Conservation (phyloP, 495 filamentous ascomycete genomes). For the Copromyces sp. region DNA sequence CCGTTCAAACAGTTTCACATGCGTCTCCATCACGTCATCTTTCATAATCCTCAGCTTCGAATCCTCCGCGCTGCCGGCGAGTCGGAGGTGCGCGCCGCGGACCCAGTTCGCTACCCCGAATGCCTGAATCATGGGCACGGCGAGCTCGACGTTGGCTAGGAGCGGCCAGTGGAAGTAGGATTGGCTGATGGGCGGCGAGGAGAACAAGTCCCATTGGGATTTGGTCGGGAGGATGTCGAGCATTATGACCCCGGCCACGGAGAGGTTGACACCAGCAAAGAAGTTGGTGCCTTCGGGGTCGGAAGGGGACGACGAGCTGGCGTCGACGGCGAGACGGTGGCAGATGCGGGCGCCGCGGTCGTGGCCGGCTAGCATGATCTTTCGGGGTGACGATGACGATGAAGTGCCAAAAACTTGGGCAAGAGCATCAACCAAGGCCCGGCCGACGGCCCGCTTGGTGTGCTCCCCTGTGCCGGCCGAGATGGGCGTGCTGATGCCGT, state of each 20-base stretch:
- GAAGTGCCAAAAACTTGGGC: constrained; percentile 7
- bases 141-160: constrained; percentile 36
- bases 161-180: constrained; percentile 42
- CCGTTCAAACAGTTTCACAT: constrained; percentile 30
- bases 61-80: constrained; percentile 17
- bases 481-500: constrained; percentile 30
- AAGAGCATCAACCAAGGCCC: constrained; percentile 26
- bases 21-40: constrained; percentile 24
- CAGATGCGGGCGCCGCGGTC: constrained; percentile 39
- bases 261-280: background rate
- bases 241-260: constrained; percentile 25
- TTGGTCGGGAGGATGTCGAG: constrained; percentile 42
- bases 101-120: constrained; percentile 33
- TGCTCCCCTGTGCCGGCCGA: background rate
- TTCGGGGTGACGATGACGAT: constrained; percentile 1
- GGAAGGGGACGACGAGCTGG: background rate
- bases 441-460: constrained; percentile 29
- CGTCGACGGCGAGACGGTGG: constrained; percentile 34
- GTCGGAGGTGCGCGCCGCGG: constrained; percentile 17
- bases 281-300: background rate
- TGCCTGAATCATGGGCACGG: constrained; percentile 32
- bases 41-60: constrained; percentile 6
- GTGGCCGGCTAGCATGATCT: constrained; percentile 31
- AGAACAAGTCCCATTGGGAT: constrained; percentile 27
- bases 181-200: constrained; percentile 14